Evolutionary conservation across 305 asterid genomes (phyloP).

Genomic region (Ilex paraguariensis): DNA sequence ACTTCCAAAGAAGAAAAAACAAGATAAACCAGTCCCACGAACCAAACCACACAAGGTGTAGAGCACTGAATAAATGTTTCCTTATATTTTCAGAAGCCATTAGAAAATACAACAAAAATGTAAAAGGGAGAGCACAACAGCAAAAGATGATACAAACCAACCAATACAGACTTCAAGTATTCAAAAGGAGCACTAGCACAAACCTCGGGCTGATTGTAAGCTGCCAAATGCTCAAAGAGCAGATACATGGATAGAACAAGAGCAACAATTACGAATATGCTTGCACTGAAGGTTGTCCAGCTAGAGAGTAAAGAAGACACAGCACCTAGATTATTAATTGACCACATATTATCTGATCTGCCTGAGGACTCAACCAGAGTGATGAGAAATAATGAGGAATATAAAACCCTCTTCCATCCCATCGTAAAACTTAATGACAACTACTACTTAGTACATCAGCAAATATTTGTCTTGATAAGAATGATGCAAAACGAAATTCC

Average conservation of each 20-base stretch:
- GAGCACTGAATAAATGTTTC: constrained; percentile 3
- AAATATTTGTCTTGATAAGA: too few relatives aligned
- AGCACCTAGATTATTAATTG: constrained; percentile 20
- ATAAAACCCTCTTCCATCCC: constrained; percentile 52
- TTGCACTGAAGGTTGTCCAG: constrained; percentile 79
- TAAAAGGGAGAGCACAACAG: constrained; percentile 2
- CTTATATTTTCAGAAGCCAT: constrained; percentile 1
- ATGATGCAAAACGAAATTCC: too few relatives aligned
- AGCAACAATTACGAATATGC: constrained; percentile 69
- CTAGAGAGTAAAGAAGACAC: constrained; percentile 51
- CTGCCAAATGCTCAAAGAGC: constrained; percentile 86
- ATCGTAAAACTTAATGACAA: constrained; percentile 28
- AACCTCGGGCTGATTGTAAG: constrained; percentile 96
- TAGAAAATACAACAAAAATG: background rate
- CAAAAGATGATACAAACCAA: background rate
- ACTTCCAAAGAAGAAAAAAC: constrained; percentile 1
- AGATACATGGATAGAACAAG: constrained; percentile 75
- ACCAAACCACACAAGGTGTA: constrained; percentile 6
- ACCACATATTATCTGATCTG: constrained; percentile 43
- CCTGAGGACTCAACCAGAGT: constrained; percentile 50
- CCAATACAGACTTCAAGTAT: background rate
- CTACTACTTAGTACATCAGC: too few relatives aligned
- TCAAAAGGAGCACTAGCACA: constrained; percentile 13
- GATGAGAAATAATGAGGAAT: constrained; percentile 32
- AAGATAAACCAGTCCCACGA: constrained; percentile 8